phyloP scores from a whole-genome alignment of 139 green algal genomes.

The Closterium sp. region DNA sequence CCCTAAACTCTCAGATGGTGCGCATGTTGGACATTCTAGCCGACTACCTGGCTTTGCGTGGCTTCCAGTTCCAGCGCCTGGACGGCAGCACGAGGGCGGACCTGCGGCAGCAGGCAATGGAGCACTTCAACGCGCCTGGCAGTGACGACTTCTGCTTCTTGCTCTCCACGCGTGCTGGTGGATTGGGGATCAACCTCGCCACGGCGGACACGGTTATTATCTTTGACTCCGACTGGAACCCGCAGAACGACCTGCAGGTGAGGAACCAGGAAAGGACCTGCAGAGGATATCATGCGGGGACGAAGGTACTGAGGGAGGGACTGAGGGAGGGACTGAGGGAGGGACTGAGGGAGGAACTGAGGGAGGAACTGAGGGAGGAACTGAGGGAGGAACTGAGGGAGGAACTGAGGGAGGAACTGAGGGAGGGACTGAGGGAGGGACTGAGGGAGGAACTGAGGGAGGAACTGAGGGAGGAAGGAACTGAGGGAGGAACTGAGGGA shows the following conservation, averaged over 20 bases:
- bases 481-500: too few species aligned
- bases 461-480: too few species aligned
- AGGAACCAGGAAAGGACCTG: too few species aligned
- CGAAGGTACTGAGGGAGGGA: too few species aligned
- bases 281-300: too few species aligned
- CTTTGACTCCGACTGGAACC: slow-evolving; percentile 71
- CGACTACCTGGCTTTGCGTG: slow-evolving; percentile 87
- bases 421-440: too few species aligned
- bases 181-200: slow-evolving; percentile 87
- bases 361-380: too few species aligned
- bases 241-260: slow-evolving; percentile 75
- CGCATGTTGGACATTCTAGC: slow-evolving; percentile 91
- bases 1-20: slow-evolving; percentile 68
- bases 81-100: slow-evolving; percentile 81
- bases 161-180: slow-evolving; percentile 83
- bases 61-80: slow-evolving; percentile 84
- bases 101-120: slow-evolving; percentile 82
- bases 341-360: too few species aligned
- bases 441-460: too few species aligned
- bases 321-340: too few species aligned
- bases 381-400: too few species aligned
- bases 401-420: too few species aligned
- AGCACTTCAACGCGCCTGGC: slow-evolving; percentile 90
- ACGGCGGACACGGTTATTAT: slow-evolving; percentile 83
- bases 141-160: slow-evolving; percentile 91